Percentiles rank a stretch among this genome's conserved stretches.
phyloP scores from a whole-genome alignment of 495 filamentous ascomycete species.

The Xylaria bambusicola region DNA sequence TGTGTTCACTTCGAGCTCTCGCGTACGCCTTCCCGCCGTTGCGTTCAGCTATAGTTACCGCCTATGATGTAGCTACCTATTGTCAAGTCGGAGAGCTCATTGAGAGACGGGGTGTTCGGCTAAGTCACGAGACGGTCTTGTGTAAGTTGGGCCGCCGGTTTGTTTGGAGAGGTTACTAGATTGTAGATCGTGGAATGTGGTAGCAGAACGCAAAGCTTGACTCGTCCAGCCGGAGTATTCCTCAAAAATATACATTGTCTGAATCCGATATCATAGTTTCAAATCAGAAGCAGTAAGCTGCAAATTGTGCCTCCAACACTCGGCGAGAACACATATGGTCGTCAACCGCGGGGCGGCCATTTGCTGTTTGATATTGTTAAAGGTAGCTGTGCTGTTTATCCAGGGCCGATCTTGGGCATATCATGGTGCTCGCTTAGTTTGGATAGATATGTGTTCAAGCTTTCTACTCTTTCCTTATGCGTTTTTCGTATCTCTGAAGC shows the following conservation, averaged over 20 bases:
- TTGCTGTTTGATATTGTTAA: constrained; percentile 6
- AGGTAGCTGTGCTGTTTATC: constrained; percentile 56
- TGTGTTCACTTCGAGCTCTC: no score
- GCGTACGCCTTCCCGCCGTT: no score
- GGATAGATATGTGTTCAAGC: constrained; percentile 90
- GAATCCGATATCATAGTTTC: not conserved
- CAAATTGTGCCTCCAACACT: not conserved
- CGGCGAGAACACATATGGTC: not conserved
- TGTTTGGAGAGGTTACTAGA: no score
- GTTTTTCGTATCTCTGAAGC: constrained; percentile 80
- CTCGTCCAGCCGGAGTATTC: not conserved
- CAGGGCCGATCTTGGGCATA: constrained; percentile 85
- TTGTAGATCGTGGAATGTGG: no score
- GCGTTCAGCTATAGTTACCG: no score
- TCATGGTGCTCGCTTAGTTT: constrained; percentile 96
- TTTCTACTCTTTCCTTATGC: constrained; percentile 95
- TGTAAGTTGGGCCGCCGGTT: no score
- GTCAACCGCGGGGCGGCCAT: no score
- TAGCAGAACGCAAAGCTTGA: no score
- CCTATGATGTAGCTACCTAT: no score
- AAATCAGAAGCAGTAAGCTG: not conserved
- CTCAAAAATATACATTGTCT: not conserved
- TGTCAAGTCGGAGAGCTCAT: no score
- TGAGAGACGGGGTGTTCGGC: no score
- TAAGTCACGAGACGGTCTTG: no score